Evolutionary conservation across 495 filamentous ascomycete genomes (phyloP), one percentile per base, ranked within the genome.

Genomic region (Hypoxylon trugodes): DNA sequence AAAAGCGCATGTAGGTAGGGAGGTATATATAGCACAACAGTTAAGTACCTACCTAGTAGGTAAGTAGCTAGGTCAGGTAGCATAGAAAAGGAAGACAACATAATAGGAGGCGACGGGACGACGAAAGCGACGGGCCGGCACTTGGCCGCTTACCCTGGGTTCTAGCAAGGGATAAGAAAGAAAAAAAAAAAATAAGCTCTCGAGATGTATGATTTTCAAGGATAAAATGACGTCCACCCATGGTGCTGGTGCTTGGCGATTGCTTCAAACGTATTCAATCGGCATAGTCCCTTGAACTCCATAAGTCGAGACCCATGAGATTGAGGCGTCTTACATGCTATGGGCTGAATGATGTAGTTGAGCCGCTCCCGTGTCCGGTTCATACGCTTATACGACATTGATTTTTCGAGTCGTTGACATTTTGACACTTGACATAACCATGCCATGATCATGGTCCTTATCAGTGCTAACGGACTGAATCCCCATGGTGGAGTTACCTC

Each of bases 101-200:
- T 22, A 25, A 42, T 6, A 9, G 12, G 21, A 51, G 22, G 45
- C 32, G 52, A 52, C 52, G 51, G 60, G 43, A 52, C 52, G 51
- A 51, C 21, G 15, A 58, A 58, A 13, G 46, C 46, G 60, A 52
- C 52, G 52, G 60, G 22, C 60, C 45, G 52, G 32, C n/a, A n/a
- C n/a, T n/a, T n/a, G n/a, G n/a, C n/a, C n/a, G n/a, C n/a, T n/a
- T n/a, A n/a, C n/a, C n/a, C n/a, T n/a, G n/a, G n/a, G n/a, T n/a
- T 40, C n/a, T 46, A 37, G 46, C 38, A 21, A 45, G 33, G 19
- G 51, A 32, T 47, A 22, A 19, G 41, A 50, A 41, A 28, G 26
- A 36, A 18, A 33, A 33, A 32, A 36, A 3, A n/a, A 33, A 36
- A 21, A 30, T 2, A 16, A 6, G 36, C 21, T 40, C 32, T 53